A percentile compares a stretch with the other conserved stretches of the same genome.
phyloP scores from a whole-genome alignment of 805 yeast species.

The Saturnispora diversa region DNA sequence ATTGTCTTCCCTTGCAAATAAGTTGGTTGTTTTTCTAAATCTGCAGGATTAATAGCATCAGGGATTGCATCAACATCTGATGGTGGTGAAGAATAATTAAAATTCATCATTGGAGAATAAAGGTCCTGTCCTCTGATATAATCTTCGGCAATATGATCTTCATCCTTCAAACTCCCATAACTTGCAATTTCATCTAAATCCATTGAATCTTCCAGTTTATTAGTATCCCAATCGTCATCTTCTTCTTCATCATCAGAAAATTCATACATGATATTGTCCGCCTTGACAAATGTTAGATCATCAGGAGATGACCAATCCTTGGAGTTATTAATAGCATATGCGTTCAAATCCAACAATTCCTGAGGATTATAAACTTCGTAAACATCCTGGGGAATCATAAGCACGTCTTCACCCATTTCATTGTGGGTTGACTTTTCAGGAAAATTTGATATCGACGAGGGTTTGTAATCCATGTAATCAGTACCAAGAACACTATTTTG shows the following conservation, averaged over 20 bases:
- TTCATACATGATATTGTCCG: constrained; percentile 26
- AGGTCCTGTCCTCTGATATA: constrained; percentile 13
- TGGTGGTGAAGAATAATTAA: constrained; percentile 1
- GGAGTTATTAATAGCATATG: constrained; percentile 19
- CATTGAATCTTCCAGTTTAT: constrained; percentile 24
- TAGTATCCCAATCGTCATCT: constrained; percentile 23
- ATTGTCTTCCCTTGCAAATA: background rate
- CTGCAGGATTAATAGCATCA: constrained; percentile 11
- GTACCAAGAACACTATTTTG: background rate
- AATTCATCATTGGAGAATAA: constrained; percentile 13
- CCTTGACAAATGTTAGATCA: constrained; percentile 28
- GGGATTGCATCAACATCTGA: constrained; percentile 10
- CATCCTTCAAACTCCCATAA: constrained; percentile 11
- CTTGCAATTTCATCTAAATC: constrained; percentile 22
- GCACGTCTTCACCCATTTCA: constrained; percentile 19
- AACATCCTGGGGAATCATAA: constrained; percentile 28
- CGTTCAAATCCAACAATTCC: constrained; percentile 22
- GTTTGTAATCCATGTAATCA: background rate
- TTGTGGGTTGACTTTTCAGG: background rate
- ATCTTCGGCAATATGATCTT: constrained; percentile 10
- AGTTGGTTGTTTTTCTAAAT: constrained; percentile 11
- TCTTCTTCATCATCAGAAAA: constrained; percentile 29
- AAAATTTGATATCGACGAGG: background rate
- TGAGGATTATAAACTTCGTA: constrained; percentile 22
- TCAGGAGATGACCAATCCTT: constrained; percentile 27